Conservation (phyloP, 352 stramenopile genomes). For the Phytophthora lateralis region DNA sequence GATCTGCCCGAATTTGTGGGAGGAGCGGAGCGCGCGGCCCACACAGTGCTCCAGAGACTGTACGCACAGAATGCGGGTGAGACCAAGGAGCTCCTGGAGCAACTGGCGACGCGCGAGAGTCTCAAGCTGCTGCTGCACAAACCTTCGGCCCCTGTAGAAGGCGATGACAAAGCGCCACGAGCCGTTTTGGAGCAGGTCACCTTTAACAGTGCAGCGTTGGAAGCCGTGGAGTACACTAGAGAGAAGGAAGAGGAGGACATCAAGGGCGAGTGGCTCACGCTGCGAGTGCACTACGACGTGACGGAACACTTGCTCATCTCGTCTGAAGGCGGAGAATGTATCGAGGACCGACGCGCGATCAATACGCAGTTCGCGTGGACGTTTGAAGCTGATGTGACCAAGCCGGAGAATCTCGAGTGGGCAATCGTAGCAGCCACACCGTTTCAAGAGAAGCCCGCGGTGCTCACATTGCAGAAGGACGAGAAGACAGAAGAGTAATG, state of each 20-base stretch:
- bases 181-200: conserved; percentile 49
- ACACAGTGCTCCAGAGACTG: conserved; percentile 50
- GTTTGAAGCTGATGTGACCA: conserved; percentile 60
- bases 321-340: conserved; percentile 21
- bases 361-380: conserved; percentile 62
- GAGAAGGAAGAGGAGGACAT: conserved; percentile 22
- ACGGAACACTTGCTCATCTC: conserved; percentile 48
- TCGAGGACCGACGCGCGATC: conserved; percentile 50
- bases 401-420: conserved; percentile 44
- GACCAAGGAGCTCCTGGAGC: conserved; percentile 30
- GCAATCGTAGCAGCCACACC: conserved; percentile 42
- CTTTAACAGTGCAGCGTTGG: conserved; percentile 42
- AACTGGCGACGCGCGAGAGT: conserved; percentile 33
- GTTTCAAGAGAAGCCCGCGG: conserved; percentile 39
- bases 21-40: conserved; percentile 41
- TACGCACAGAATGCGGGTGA: conserved; percentile 35
- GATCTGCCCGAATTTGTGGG: conserved; percentile 51
- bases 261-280: conserved; percentile 48
- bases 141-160: conserved; percentile 24
- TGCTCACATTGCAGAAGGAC: conserved; percentile 17
- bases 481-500: conserved; percentile 1
- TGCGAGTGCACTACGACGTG: conserved; percentile 53
- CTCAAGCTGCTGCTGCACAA: conserved; percentile 37
- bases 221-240: conserved; percentile 53
- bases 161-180: conserved; percentile 1